Base-by-base conservation (phyloP, 2,329 filamentous ascomycete species). In the Aaosphaeria arxii region DNA sequence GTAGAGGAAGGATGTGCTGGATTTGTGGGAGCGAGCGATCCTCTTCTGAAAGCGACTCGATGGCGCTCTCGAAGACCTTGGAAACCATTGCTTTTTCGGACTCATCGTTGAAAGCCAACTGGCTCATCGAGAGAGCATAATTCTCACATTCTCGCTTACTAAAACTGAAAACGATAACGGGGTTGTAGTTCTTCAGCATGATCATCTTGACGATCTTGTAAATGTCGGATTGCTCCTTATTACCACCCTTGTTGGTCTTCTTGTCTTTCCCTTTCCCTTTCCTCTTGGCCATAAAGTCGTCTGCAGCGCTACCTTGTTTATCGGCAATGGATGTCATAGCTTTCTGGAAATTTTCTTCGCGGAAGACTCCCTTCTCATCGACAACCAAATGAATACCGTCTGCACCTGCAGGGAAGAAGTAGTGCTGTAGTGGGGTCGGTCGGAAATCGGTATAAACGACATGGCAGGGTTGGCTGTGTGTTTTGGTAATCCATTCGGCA, bases 131-230 rank as follows among this genome's bases (percentile, higher is more conserved):
- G 42, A 99, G 77, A 1, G 94, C 94, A 70, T 94, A 85, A 53
- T 86, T 85, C 74, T 99, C 94, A 68, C 92, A 96, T 63, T 97
- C 92, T 56, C 92, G 83, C 77, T 99, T 99, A 79, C 91, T 96
- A 76, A 99, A 99, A 72, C 92, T 97, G 82, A 99, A 99, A 36
- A 99, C 91, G 67, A 99, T 99, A 61, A 97, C 94, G 0, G 94
- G 94, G 64, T 99, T 96, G 74, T 94, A 95, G 67, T 88, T 94
- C 76, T 91, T 96, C 73, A 89, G 81, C 86, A 99, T 95, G 59
- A 97, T 95, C 94, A 99, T 99, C 71, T 88, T 89, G 57, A 99
- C 88, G 62, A 99, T 96, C 78, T 96, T 97, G 76, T 90, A 91
- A 52, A 99, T 96, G 71, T 99, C 94, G 1, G 84, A 85, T 11